phyloP scores from a whole-genome alignment of 768 basidiomycete species.

The Pleurotus giganteus region DNA sequence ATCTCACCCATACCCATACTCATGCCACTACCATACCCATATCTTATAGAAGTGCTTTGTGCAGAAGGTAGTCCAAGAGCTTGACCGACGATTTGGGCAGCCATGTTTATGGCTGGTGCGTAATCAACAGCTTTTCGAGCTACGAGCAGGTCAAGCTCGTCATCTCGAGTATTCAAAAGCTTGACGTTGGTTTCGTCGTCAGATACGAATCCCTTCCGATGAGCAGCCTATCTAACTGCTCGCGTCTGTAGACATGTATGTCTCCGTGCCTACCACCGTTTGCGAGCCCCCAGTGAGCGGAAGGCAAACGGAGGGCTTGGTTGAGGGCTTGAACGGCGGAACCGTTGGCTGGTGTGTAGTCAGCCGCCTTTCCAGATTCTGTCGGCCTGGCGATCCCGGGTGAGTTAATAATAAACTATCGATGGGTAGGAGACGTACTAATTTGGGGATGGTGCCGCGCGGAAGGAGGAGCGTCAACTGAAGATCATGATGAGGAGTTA shows the following conservation, averaged over 20 bases:
- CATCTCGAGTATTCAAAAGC: not conserved
- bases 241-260: not conserved
- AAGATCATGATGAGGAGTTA: no score
- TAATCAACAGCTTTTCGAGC: conserved; percentile 7
- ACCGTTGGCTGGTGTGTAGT: no score
- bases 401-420: no score
- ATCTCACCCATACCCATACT: not conserved
- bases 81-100: not conserved
- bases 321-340: no score
- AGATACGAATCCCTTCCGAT: not conserved
- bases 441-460: no score
- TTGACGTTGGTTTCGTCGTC: not conserved
- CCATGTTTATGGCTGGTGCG: not conserved
- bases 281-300: no score
- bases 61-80: conserved; percentile 2
- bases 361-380: no score
- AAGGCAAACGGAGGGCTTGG: no score
- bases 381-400: no score
- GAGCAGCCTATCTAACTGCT: not conserved
- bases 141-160: not conserved
- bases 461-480: no score
- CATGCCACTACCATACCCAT: not conserved
- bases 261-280: no score
- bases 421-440: no score
- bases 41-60: not conserved